phyloP scores from a whole-genome alignment of 352 stramenopile genomes.

The Phytophthora constricta region DNA sequence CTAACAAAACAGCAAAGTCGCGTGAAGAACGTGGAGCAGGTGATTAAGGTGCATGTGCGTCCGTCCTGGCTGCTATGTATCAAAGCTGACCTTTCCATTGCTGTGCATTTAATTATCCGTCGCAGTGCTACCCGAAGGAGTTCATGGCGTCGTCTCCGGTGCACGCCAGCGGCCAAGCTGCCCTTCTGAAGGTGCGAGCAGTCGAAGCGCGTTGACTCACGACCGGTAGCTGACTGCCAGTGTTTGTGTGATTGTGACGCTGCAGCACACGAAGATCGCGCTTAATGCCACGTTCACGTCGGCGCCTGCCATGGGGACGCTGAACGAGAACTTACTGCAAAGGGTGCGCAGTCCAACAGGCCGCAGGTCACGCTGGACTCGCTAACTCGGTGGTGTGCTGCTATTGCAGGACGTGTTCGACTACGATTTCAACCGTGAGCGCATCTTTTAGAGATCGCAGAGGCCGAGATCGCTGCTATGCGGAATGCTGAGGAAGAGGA shows the following conservation, averaged over 20 bases:
- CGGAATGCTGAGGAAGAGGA: conserved; percentile 40
- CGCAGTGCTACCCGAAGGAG: not conserved
- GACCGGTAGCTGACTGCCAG: not conserved
- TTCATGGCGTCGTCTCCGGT: conserved; percentile 44
- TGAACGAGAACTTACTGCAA: conserved; percentile 70
- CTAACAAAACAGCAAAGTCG: not conserved
- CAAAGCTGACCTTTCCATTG: not conserved
- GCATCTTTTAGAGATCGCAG: conserved; percentile 73
- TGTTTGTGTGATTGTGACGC: not conserved
- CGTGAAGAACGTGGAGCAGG: not conserved
- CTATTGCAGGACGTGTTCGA: conserved; percentile 64
- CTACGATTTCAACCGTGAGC: conserved; percentile 77
- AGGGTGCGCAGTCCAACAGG: conserved; percentile 31
- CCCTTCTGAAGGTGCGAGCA: conserved; percentile 40
- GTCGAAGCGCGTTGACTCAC: no score
- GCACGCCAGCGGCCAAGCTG: conserved; percentile 33
- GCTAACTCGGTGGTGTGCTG: not conserved
- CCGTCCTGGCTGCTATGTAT: not conserved
- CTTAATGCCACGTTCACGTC: conserved; percentile 64
- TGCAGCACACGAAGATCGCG: conserved; percentile 57
- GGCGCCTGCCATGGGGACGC: conserved; percentile 41
- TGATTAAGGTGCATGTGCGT: not conserved
- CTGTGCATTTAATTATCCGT: not conserved
- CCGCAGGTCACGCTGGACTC: not conserved
- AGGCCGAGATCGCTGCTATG: conserved; percentile 65